Percentiles rank a stretch among this genome's conserved stretches.
Conservation (phyloP, 345 rosid genomes). For the Moricandia arvensis region DNA sequence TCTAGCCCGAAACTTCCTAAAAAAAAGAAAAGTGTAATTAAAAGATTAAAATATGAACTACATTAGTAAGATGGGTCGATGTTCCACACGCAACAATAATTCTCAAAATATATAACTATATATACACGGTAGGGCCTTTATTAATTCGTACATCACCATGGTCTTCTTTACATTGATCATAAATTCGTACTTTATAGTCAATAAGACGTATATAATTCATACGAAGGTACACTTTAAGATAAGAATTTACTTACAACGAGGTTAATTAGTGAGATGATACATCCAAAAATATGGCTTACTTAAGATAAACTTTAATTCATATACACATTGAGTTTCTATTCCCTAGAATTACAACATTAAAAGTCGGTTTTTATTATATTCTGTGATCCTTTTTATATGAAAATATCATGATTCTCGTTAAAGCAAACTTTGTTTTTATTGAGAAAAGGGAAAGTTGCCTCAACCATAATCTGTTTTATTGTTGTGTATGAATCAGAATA, state of each 20-base stretch:
- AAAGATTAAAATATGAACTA: background rate
- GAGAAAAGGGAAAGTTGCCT: conserved; percentile 36
- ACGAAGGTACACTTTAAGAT: background rate
- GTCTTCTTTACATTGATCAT: conserved; percentile 20
- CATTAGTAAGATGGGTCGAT: background rate
- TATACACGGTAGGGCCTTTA: conserved; percentile 18
- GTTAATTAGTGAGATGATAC: background rate
- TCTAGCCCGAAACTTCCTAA: no score
- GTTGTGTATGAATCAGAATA: conserved; percentile 29
- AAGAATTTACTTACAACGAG: background rate
- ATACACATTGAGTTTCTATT: background rate
- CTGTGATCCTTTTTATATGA: conserved; percentile 19
- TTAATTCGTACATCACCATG: conserved; percentile 30
- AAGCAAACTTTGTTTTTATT: conserved; percentile 35
- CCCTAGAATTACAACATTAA: conserved; percentile 11
- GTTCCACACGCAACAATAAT: background rate
- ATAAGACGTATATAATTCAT: conserved; percentile 6
- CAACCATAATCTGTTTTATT: conserved; percentile 35
- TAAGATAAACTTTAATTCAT: background rate
- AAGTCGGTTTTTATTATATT: conserved; percentile 3
- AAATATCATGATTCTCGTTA: conserved; percentile 33
- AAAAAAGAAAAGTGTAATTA: no score
- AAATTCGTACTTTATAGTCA: conserved; percentile 9
- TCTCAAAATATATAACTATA: background rate
- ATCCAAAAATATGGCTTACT: conserved; percentile 8